These are phyloP conservation scores for Penicillium maclennaniae DNA, from an alignment of 495 filamentous ascomycete genomes.

Conservation along the genomic window DNA sequence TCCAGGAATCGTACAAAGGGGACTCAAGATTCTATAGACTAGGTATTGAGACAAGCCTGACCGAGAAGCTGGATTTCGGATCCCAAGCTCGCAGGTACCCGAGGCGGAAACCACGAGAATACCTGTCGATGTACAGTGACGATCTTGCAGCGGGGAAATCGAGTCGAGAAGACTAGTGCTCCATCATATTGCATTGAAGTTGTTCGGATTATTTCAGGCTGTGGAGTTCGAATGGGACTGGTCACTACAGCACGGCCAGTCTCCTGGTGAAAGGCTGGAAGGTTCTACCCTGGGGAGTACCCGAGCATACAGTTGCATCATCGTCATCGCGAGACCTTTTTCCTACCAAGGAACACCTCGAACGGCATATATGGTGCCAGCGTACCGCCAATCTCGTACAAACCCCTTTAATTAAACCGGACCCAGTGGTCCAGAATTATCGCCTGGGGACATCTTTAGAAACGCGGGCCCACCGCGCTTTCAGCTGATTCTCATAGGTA, in stretches of 20 bases:
- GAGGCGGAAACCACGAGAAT: background rate
- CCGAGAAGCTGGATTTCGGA: too few relatives aligned
- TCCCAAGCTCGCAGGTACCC: too few relatives aligned
- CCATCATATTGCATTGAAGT: background rate
- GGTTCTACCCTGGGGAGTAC: constrained; percentile 14
- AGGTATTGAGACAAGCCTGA: too few relatives aligned
- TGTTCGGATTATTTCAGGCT: background rate
- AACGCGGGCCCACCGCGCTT: background rate
- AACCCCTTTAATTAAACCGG: background rate
- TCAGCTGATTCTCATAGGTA: background rate
- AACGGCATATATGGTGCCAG: background rate
- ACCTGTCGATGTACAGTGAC: background rate
- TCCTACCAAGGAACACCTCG: background rate
- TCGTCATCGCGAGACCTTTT: constrained; percentile 11
- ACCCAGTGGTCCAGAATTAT: background rate
- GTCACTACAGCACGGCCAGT: constrained; percentile 18
- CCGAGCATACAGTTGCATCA: constrained; percentile 13
- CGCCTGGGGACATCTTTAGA: background rate
- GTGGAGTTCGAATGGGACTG: background rate
- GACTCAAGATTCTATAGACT: background rate
- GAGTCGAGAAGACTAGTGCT: background rate
- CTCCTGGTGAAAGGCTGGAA: constrained; percentile 16
- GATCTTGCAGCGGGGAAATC: too few relatives aligned
- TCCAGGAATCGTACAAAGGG: background rate
- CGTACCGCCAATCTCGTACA: background rate